Conservation (phyloP, 2,329 filamentous ascomycete species). For the Cercospora beticola region DNA sequence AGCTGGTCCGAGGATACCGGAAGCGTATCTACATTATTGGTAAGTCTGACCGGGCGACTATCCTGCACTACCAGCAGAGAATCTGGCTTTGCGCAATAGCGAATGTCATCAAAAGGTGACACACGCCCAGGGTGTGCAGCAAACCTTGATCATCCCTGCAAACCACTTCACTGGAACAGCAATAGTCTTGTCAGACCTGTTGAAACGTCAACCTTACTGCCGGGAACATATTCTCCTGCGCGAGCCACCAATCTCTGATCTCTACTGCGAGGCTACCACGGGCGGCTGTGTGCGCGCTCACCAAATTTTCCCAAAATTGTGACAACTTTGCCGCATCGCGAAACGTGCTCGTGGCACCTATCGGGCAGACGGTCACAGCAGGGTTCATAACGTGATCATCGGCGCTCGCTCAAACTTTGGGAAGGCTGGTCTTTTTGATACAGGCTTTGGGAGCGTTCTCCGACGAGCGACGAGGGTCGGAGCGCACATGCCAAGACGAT, state of each 20-base stretch:
- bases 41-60: background rate
- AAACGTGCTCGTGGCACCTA: background rate
- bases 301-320: background rate
- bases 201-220: background rate
- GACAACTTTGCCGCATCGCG: background rate
- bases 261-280: background rate
- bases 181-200: background rate
- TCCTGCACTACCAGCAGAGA: background rate
- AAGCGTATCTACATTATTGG: background rate
- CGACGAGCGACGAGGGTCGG: background rate
- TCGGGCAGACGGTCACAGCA: background rate
- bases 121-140: background rate
- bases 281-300: background rate
- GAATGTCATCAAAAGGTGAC: background rate
- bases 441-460: background rate
- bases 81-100: background rate
- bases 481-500: background rate
- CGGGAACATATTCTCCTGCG: background rate
- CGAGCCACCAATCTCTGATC: background rate
- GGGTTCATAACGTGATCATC: background rate
- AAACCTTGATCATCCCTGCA: slow-evolving; percentile 1
- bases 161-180: background rate
- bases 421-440: background rate
- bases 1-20: background rate
- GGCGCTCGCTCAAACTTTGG: background rate